phyloP scores from a whole-genome alignment of 352 stramenopile species.

The Pythium graminicola region DNA sequence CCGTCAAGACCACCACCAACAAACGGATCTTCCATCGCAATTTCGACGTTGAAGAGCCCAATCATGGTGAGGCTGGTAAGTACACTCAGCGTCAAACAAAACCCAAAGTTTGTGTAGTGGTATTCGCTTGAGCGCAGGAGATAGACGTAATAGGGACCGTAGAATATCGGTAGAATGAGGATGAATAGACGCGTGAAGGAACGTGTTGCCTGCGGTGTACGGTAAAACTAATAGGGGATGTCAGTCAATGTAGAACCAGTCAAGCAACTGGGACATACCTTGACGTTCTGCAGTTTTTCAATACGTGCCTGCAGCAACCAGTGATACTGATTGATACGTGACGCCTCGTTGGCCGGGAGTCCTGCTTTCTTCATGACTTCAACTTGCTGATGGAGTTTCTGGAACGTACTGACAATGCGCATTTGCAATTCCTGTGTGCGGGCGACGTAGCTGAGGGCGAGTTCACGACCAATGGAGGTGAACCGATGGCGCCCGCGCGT shows the following conservation, averaged over 20 bases:
- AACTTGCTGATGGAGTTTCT: constrained; percentile 58
- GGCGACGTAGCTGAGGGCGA: constrained; percentile 34
- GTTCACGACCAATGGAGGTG: constrained; percentile 38
- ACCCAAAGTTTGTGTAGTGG: constrained; percentile 63
- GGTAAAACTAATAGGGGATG: constrained; percentile 49
- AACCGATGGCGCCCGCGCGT: constrained; percentile 69
- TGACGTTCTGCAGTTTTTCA: constrained; percentile 81
- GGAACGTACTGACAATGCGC: constrained; percentile 51
- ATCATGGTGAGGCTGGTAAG: constrained; percentile 81
- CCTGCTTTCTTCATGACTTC: constrained; percentile 68
- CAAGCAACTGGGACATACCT: constrained; percentile 25
- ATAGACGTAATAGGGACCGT: constrained; percentile 84
- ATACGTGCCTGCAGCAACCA: constrained; percentile 79
- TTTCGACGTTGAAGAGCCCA: constrained; percentile 84
- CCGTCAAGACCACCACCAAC: constrained; percentile 56
- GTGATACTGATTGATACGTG: constrained; percentile 85
- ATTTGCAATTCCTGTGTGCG: constrained; percentile 33
- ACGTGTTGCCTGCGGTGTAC: constrained; percentile 77
- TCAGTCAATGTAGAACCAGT: neutral
- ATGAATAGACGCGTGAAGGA: constrained; percentile 84
- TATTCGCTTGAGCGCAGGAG: constrained; percentile 47
- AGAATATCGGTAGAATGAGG: constrained; percentile 76
- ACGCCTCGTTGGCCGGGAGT: constrained; percentile 76
- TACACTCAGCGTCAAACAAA: constrained; percentile 65
- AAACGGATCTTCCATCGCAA: constrained; percentile 81